Conservation (phyloP, 2,329 filamentous ascomycete genomes). For the Sphaerulina vaccinii region DNA sequence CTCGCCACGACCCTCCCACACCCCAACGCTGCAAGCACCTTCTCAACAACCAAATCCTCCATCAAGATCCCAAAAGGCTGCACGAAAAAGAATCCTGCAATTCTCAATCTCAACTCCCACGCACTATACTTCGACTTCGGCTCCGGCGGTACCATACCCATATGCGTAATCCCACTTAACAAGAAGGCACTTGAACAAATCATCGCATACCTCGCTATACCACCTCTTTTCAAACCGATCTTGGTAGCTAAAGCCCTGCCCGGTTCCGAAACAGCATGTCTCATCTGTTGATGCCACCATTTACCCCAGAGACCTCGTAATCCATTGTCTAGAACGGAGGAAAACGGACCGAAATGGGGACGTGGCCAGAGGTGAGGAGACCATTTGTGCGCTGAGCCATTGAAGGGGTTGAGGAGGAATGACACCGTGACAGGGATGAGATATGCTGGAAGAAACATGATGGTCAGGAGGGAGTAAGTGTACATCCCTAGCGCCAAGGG, state of each 20-base stretch:
- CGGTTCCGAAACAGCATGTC: slow-evolving; percentile 27
- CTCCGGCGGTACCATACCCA: slow-evolving; percentile 34
- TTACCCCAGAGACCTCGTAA: slow-evolving; percentile 34
- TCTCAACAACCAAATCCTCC: slow-evolving; percentile 23
- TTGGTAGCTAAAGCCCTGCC: slow-evolving; percentile 28
- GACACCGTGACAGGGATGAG: slow-evolving; percentile 27
- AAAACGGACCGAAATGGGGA: slow-evolving; percentile 31
- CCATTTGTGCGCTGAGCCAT: slow-evolving; percentile 17
- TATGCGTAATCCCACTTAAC: slow-evolving; percentile 33
- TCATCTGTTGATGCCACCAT: slow-evolving; percentile 38
- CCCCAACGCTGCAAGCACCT: neutral
- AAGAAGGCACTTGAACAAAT: slow-evolving; percentile 30
- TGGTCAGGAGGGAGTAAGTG: slow-evolving; percentile 30
- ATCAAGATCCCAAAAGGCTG: slow-evolving; percentile 31
- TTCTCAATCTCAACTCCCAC: slow-evolving; percentile 18
- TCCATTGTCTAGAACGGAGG: slow-evolving; percentile 24
- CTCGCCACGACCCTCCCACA: slow-evolving; percentile 1
- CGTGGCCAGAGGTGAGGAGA: slow-evolving; percentile 33
- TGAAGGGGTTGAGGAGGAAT: slow-evolving; percentile 17
- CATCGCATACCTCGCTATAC: slow-evolving; percentile 26
- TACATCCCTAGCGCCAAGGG: slow-evolving; percentile 29
- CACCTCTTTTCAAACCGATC: slow-evolving; percentile 16
- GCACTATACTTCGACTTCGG: slow-evolving; percentile 19
- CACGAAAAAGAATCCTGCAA: slow-evolving; percentile 33
- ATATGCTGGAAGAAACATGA: slow-evolving; percentile 29